phyloP scores from a whole-genome alignment of 176 grass and related monocot genomes.

The Eleusine indica region DNA sequence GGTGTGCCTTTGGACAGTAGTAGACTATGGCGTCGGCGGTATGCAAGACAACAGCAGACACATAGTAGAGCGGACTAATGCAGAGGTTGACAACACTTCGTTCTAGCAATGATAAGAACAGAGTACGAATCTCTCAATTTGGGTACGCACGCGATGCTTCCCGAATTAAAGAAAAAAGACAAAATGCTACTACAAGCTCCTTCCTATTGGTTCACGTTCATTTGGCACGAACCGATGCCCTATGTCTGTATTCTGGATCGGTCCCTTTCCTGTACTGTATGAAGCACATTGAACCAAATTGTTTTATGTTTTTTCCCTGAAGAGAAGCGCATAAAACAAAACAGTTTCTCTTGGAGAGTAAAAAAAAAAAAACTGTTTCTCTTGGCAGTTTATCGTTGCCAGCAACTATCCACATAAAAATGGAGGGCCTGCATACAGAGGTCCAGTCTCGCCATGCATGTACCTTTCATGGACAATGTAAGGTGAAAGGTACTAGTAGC shows the following conservation, averaged over 20 bases:
- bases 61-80: background rate
- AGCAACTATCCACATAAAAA: background rate
- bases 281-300: background rate
- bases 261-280: background rate
- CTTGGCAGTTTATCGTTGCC: background rate
- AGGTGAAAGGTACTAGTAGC: background rate
- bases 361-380: too few relatives aligned
- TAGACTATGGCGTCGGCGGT: background rate
- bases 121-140: too few relatives aligned
- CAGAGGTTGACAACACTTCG: background rate
- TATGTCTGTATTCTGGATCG: background rate
- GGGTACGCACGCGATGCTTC: background rate
- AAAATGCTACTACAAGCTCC: background rate
- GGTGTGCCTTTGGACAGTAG: background rate
- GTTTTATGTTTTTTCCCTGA: background rate
- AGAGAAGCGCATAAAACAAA: background rate
- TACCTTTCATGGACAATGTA: background rate
- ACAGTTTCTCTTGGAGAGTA: background rate
- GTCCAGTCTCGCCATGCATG: background rate
- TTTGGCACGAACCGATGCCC: background rate
- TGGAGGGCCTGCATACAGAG: background rate
- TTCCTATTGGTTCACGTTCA: background rate
- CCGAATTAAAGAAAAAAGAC: background rate
- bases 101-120: too few relatives aligned
- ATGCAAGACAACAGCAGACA: background rate